Evolutionary conservation across 768 basidiomycete species (phyloP).

Genomic region (Trametes sanguinea): DNA sequence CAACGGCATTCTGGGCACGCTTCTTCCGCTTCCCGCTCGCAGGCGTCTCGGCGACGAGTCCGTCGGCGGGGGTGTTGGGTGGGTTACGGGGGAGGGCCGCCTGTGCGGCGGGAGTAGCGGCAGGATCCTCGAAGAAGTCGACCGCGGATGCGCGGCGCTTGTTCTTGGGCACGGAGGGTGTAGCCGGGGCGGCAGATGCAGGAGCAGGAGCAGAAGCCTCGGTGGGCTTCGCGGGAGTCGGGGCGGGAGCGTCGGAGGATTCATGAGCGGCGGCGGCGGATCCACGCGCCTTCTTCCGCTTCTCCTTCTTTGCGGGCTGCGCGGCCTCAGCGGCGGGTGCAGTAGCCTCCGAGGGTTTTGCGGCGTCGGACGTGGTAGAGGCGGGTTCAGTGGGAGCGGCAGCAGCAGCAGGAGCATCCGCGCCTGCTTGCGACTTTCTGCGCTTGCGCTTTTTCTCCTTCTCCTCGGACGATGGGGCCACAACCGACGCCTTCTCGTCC

Average conservation of each 20-base stretch:
- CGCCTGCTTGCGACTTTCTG: conserved; percentile 10
- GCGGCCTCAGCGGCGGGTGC: conserved; percentile 1
- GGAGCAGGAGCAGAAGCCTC: conserved; percentile 5
- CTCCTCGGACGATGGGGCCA: background rate
- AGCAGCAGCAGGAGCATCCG: conserved; percentile 4
- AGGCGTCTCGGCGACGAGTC: conserved; percentile 21
- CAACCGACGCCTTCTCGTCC: background rate
- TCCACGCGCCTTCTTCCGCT: conserved; percentile 21
- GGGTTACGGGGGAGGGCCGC: conserved; percentile 17
- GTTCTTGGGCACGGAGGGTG: conserved; percentile 22
- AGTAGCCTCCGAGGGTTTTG: background rate
- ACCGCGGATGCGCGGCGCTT: conserved; percentile 28
- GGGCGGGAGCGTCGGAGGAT: conserved; percentile 9
- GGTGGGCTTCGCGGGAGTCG: background rate
- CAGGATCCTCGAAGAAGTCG: conserved; percentile 30
- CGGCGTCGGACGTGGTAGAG: background rate
- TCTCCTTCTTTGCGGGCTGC: conserved; percentile 21
- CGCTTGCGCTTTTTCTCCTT: conserved; percentile 29
- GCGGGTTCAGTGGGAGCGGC: background rate
- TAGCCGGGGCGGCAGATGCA: conserved; percentile 18
- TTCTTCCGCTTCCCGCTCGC: conserved; percentile 26
- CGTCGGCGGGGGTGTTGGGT: conserved; percentile 31
- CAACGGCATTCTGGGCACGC: conserved; percentile 18
- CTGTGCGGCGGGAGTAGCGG: conserved; percentile 7
- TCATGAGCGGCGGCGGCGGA: conserved; percentile 4